These are phyloP conservation scores for Ceratocystis papillata DNA, from an alignment of 2,329 filamentous ascomycete species.

Conservation along the genomic window DNA sequence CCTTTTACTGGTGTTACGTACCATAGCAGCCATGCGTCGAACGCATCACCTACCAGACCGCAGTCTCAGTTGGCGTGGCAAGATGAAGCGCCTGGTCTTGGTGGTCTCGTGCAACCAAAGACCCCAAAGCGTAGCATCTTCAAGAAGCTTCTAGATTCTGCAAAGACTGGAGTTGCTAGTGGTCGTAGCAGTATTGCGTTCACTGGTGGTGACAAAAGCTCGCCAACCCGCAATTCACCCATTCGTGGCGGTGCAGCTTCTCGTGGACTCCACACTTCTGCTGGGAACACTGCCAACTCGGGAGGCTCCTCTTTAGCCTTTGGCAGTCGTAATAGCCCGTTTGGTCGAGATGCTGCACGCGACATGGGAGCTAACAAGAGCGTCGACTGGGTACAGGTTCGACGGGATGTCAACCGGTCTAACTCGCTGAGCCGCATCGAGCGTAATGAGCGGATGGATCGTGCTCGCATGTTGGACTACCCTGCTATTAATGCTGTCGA, in stretches of 20 bases:
- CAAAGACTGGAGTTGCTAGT: slow-evolving; percentile 85
- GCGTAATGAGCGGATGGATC: slow-evolving; percentile 68
- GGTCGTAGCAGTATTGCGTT: slow-evolving; percentile 74
- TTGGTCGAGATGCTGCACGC: slow-evolving; percentile 44
- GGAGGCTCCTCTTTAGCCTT: slow-evolving; percentile 27
- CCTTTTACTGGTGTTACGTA: slow-evolving; percentile 74
- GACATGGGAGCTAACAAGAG: slow-evolving; percentile 56
- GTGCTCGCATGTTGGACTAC: slow-evolving; percentile 90
- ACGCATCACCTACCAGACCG: slow-evolving; percentile 40
- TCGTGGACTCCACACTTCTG: slow-evolving; percentile 15
- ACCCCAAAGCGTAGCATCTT: slow-evolving; percentile 81
- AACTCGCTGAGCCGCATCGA: slow-evolving; percentile 89
- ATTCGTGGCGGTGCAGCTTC: slow-evolving; percentile 32
- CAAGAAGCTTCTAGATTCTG: slow-evolving; percentile 87
- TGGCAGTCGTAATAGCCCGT: slow-evolving; percentile 30
- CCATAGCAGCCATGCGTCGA: slow-evolving; percentile 73
- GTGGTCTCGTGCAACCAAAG: slow-evolving; percentile 66
- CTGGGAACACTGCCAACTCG: slow-evolving; percentile 30
- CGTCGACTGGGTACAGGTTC: slow-evolving; percentile 93
- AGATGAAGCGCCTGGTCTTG: slow-evolving; percentile 59
- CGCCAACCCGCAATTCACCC: slow-evolving; percentile 25
- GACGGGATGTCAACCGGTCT: slow-evolving; percentile 87
- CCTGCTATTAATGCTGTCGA: slow-evolving; percentile 82
- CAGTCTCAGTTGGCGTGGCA: slow-evolving; percentile 57
- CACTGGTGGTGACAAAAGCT: slow-evolving; percentile 32